Base-by-base conservation (phyloP, 192 early-diverging fungal species). In the Dissophora ornata region DNA sequence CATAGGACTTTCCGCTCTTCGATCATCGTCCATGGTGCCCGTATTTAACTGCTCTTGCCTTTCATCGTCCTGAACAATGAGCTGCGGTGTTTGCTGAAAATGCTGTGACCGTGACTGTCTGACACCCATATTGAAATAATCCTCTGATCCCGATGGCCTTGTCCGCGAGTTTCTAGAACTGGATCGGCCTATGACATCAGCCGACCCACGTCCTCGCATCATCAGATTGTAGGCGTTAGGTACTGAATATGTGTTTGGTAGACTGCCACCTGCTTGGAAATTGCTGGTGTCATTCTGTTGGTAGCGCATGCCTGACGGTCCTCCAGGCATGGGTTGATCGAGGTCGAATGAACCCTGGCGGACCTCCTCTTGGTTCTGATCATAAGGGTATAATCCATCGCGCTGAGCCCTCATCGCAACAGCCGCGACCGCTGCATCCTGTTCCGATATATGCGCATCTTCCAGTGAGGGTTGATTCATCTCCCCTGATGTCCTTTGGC, bases 161-260 rank as follows among this genome's bases (percentile, higher is more conserved):
- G 30, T 55, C 3, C 70, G 34, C 6, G 57, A 61, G 32, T 28
- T 75, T 34, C 71, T 59, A 0, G 71, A 75, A 42, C 29, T 75
- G 18, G 71, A 61, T 41, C 63, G 28, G 0, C 46, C 57, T 33
- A 75, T 29, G n/a, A 51, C 42, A 56, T 75, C 71, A 16, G 58
- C 36, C 3, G 71, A 75, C 22, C 62, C 71, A 13, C 71, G 71
- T 18, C 63, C 71, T 13, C 71, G 71, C 63, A 75, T 75, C 57
- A 61, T 45, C 33, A 67, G 3, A 28, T 75, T 75, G 44, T 62
- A 75, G 21, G 71, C 62, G 28, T 60, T 66, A 16, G 71, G 71
- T 15, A 51, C 22, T 10, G 63, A 47, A 25, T 63, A 28, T 15
- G 55, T 13, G 18, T n/a, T n/a, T n/a, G n/a, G n/a, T n/a, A n/a